Evolutionary conservation across 805 yeast genomes (phyloP).

Genomic region (Saccharomyces mikatae): DNA sequence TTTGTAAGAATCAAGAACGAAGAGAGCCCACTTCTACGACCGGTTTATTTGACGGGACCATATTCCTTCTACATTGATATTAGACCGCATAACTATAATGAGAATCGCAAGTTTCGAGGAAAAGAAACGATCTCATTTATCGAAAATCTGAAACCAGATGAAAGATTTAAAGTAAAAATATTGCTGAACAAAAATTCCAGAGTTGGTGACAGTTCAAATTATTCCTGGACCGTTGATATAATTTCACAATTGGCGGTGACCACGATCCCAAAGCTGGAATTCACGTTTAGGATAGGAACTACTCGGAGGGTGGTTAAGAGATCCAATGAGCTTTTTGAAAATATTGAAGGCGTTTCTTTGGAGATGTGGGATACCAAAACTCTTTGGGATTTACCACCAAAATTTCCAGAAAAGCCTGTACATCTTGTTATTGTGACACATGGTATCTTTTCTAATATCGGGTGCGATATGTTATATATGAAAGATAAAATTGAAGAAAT

Average conservation of each 20-base stretch:
- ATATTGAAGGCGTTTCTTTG: slow-evolving; percentile 18
- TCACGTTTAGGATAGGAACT: slow-evolving; percentile 51
- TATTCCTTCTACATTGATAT: slow-evolving; percentile 79
- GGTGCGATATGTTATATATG: slow-evolving; percentile 82
- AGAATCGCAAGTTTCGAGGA: slow-evolving; percentile 33
- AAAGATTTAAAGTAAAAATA: slow-evolving; percentile 51
- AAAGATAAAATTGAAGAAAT: slow-evolving; percentile 66
- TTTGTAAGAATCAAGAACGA: slow-evolving; percentile 54
- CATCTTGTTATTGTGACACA: slow-evolving; percentile 86
- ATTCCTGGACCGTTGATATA: slow-evolving; percentile 75
- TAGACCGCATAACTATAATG: slow-evolving; percentile 55
- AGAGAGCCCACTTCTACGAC: slow-evolving; percentile 66
- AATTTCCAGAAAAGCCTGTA: slow-evolving; percentile 43
- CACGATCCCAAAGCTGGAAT: slow-evolving; percentile 57
- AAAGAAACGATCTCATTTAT: slow-evolving; percentile 38
- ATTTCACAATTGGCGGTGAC: slow-evolving; percentile 73
- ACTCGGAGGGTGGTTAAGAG: slow-evolving; percentile 22
- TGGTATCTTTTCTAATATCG: slow-evolving; percentile 83
- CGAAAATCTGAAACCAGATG: slow-evolving; percentile 62
- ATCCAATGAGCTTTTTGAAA: not conserved
- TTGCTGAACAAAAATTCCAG: slow-evolving; percentile 37
- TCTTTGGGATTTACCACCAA: slow-evolving; percentile 69
- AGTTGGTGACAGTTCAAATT: slow-evolving; percentile 26
- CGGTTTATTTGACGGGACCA: slow-evolving; percentile 86
- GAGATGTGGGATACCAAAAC: slow-evolving; percentile 48